These are phyloP conservation scores for Lasiosphaeria miniovina DNA, from an alignment of 495 filamentous ascomycete genomes.

Conservation along the genomic window DNA sequence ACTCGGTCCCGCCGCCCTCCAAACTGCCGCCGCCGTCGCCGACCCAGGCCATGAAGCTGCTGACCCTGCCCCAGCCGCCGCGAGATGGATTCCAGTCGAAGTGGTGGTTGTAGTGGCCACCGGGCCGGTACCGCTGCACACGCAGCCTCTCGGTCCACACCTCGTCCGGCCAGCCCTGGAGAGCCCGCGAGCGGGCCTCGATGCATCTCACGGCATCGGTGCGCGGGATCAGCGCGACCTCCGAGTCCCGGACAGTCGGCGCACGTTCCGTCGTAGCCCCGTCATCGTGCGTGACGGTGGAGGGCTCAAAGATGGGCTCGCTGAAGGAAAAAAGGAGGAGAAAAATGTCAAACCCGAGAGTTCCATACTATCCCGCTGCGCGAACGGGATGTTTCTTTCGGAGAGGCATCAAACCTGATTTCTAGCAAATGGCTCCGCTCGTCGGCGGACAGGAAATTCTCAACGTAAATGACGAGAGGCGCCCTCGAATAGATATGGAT, in stretches of 20 bases:
- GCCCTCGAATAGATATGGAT: conserved; percentile 42
- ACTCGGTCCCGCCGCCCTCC: conserved; percentile 45
- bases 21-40: conserved; percentile 28
- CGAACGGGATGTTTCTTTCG: too few species aligned
- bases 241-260: conserved; percentile 41
- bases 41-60: conserved; percentile 48
- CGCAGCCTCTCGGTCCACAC: conserved; percentile 45
- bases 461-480: conserved; percentile 45
- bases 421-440: conserved; percentile 42
- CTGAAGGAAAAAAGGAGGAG: conserved; percentile 11
- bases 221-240: conserved; percentile 46
- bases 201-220: conserved; percentile 42
- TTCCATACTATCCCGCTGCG: too few species aligned
- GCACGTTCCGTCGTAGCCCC: conserved; percentile 31
- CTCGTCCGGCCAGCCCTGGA: conserved; percentile 47
- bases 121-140: conserved; percentile 39
- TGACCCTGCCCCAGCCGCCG: conserved; percentile 46
- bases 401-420: conserved; percentile 33
- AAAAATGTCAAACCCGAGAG: too few species aligned
- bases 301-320: conserved; percentile 40
- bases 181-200: conserved; percentile 37
- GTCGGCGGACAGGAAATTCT: conserved; percentile 37
- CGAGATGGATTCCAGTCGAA: conserved; percentile 44
- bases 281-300: conserved; percentile 43
- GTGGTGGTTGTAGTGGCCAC: conserved; percentile 44